These are phyloP conservation scores for Annulohypoxylon truncatum DNA, from an alignment of 2,329 filamentous ascomycete species.

Conservation along the genomic window DNA sequence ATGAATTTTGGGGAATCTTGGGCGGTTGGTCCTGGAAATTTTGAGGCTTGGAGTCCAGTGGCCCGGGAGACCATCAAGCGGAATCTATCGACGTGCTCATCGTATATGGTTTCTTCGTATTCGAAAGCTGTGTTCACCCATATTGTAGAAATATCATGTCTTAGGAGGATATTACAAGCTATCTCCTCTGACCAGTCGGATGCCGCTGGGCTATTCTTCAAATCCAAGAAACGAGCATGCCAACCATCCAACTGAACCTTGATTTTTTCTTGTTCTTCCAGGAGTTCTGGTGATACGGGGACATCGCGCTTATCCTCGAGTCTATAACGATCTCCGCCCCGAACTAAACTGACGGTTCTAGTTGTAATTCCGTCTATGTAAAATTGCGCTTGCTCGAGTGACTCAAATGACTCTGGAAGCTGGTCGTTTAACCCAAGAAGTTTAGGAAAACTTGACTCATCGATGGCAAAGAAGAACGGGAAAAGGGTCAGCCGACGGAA, in stretches of 20 bases:
- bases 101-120: slow-evolving; percentile 51
- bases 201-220: slow-evolving; percentile 12
- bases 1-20: slow-evolving; percentile 48
- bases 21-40: neutral
- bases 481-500: slow-evolving; percentile 56
- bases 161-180: slow-evolving; percentile 46
- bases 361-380: slow-evolving; percentile 48
- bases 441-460: slow-evolving; percentile 41
- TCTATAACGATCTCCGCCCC: slow-evolving; percentile 47
- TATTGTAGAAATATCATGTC: slow-evolving; percentile 49
- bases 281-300: slow-evolving; percentile 32
- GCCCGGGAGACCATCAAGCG: slow-evolving; percentile 48
- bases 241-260: slow-evolving; percentile 46
- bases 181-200: slow-evolving; percentile 1
- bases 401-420: slow-evolving; percentile 39
- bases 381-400: slow-evolving; percentile 47
- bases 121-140: slow-evolving; percentile 51
- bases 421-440: slow-evolving; percentile 42
- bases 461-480: slow-evolving; percentile 54
- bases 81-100: slow-evolving; percentile 49
- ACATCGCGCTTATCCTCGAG: slow-evolving; percentile 31
- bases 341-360: slow-evolving; percentile 49
- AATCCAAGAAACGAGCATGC: slow-evolving; percentile 44
- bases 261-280: slow-evolving; percentile 43
- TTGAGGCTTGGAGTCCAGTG: slow-evolving; percentile 23